A percentile compares a stretch with the other conserved stretches of the same genome.
Conservation (phyloP, 371 early-diverging fungal genomes). For the Syncephalastrum sp. region DNA sequence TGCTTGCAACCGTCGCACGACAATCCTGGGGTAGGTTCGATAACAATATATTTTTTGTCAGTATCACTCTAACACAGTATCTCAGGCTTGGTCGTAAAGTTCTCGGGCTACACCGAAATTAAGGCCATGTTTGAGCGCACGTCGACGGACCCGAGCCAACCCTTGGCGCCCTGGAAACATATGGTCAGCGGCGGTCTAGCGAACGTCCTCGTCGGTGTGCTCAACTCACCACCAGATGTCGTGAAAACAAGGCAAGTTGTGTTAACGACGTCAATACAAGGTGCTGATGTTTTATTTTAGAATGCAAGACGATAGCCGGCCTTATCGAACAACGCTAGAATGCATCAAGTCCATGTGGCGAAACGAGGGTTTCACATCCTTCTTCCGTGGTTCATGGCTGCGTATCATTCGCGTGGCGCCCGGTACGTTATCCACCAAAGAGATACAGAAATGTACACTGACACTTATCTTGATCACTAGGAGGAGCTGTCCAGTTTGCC, state of each 20-base stretch:
- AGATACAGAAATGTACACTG: not conserved
- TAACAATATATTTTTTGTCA: not conserved
- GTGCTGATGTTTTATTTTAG: constrained; percentile 15
- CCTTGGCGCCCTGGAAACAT: constrained; percentile 44
- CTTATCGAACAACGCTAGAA: constrained; percentile 41
- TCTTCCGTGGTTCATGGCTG: constrained; percentile 50
- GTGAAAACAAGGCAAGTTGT: constrained; percentile 38
- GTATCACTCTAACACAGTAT: too few relatives aligned
- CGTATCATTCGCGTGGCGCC: constrained; percentile 56
- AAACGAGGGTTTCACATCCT: constrained; percentile 43
- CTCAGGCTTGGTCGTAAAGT: constrained; percentile 50
- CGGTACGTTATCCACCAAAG: constrained; percentile 22
- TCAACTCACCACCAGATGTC: constrained; percentile 53
- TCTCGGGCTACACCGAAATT: constrained; percentile 45
- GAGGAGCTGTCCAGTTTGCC: constrained; percentile 51
- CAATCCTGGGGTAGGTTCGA: constrained; percentile 42
- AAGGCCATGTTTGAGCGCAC: constrained; percentile 40
- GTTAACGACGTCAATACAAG: not conserved
- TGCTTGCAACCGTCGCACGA: constrained; percentile 48
- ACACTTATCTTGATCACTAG: constrained; percentile 10
- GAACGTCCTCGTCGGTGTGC: constrained; percentile 50
- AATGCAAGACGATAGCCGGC: constrained; percentile 50
- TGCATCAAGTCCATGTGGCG: constrained; percentile 39
- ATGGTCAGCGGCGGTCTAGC: constrained; percentile 52
- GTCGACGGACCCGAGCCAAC: constrained; percentile 22